phyloP scores from a whole-genome alignment of 1,284 basidiomycete species.

The Sporisorium reilianum region DNA sequence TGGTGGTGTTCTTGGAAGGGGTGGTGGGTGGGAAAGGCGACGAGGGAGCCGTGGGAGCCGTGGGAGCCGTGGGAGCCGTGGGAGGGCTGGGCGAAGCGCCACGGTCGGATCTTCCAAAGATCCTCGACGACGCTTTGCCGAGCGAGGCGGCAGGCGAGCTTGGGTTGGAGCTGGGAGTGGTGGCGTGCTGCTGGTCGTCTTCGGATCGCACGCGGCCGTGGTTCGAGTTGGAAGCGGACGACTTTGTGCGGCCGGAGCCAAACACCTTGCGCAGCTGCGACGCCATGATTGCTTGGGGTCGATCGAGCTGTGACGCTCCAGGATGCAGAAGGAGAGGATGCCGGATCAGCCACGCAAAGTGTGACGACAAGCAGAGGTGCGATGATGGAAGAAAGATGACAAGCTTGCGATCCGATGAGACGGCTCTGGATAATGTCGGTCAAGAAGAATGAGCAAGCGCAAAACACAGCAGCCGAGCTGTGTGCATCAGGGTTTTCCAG shows the following conservation, averaged over 20 bases:
- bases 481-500: conserved; percentile 9
- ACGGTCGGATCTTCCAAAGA: conserved; percentile 40
- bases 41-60: conserved; percentile 21
- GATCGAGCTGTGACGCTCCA: not conserved
- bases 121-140: conserved; percentile 32
- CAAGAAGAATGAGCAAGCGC: conserved; percentile 9
- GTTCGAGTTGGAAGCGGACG: conserved; percentile 32
- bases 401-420: conserved; percentile 4
- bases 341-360: too few species aligned
- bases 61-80: conserved; percentile 13
- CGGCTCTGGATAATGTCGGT: not conserved
- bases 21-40: conserved; percentile 34
- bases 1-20: conserved; percentile 37
- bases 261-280: conserved; percentile 53
- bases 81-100: conserved; percentile 35
- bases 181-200: conserved; percentile 31
- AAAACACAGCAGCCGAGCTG: conserved; percentile 4
- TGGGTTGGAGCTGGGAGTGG: conserved; percentile 25
- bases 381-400: conserved; percentile 41
- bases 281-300: conserved; percentile 34
- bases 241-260: conserved; percentile 53
- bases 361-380: not conserved
- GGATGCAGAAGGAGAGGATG: not conserved
- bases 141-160: conserved; percentile 41
- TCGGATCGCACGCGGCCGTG: conserved; percentile 36